Conservation (phyloP, 805 yeast species). For the Hanseniaspora vineae region DNA sequence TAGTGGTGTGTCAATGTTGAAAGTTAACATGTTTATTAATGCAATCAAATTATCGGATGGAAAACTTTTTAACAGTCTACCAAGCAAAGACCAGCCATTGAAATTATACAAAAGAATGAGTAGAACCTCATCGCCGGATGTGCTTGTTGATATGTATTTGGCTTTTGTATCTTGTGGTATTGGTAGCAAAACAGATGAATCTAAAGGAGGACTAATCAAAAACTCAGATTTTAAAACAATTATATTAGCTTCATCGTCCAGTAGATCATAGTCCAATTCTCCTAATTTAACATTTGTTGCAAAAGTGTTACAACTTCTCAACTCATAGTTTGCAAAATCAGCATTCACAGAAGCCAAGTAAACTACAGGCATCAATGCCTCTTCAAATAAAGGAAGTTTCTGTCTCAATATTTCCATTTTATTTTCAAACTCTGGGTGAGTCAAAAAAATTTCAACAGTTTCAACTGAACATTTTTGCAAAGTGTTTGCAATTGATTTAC, state of each 20-base stretch:
- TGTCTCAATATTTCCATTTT: constrained; percentile 40
- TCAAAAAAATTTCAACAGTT: constrained; percentile 28
- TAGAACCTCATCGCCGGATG: constrained; percentile 12
- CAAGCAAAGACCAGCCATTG: constrained; percentile 81
- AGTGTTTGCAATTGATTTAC: constrained; percentile 20
- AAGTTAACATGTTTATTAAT: constrained; percentile 38
- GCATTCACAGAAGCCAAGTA: constrained; percentile 50
- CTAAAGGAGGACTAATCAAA: constrained; percentile 42
- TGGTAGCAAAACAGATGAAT: constrained; percentile 29
- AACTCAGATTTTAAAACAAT: constrained; percentile 37
- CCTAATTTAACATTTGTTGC: constrained; percentile 33
- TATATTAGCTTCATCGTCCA: constrained; percentile 36
- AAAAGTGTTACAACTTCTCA: constrained; percentile 47
- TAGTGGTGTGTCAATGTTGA: constrained; percentile 29
- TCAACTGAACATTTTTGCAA: constrained; percentile 23
- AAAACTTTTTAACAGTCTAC: constrained; percentile 60
- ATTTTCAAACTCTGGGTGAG: constrained; percentile 22
- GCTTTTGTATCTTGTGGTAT: constrained; percentile 54
- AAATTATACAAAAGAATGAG: constrained; percentile 62
- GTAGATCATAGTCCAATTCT: constrained; percentile 30
- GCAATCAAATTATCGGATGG: constrained; percentile 24
- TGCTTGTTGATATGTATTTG: constrained; percentile 28
- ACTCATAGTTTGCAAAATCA: constrained; percentile 51
- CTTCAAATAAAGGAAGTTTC: constrained; percentile 51
- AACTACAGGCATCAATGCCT: constrained; percentile 45